Evolutionary conservation across 495 filamentous ascomycete species (phyloP), one percentile per base, ranked within the genome.

Genomic region (Tuber indicum): DNA sequence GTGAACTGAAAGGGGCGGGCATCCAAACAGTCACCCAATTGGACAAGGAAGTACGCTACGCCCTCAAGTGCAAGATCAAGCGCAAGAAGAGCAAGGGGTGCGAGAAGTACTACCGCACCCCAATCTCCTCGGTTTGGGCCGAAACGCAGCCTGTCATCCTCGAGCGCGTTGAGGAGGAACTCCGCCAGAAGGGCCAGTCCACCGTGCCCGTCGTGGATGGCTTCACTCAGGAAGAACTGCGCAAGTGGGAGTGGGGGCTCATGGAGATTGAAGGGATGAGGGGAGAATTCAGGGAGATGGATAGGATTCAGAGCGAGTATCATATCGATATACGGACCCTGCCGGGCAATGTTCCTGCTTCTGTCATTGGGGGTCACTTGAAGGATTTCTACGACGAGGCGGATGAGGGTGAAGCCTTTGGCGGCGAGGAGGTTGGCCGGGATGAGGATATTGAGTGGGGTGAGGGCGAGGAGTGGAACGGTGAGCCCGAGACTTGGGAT

Each of bases 11-110:
- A 49, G 46, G 32, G 17, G 70, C 23, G 26, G 81, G 74, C 6
- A 52, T 82, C 49, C 62, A 66, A 16, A 74, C 73, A 16, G 69
- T 70, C 16, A 58, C 76, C 23, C 72, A 82, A n/a, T 47, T 80
- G 42, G 71, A 83, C n/a, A 69, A 75, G 3, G 75, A 82, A 43
- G 71, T 82, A 8, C 71, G 69, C 32, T 52, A 39, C n/a, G 81
- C 80, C 14, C 77, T 82, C 71, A 78, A 76, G 74, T 83, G 81
- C 71, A 83, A 83, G 72, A 80, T 83, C 19, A 62, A 78, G 62
- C 70, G 66, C 45, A 71, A 41, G 49, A 79, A 47, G 21, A 47
- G 72, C 62, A n/a, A 21, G 42, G 72, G 74, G 36, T 82, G 81
- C 72, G 77, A 81, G 58, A 43, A 72, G 42, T 82, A 82, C 46